Percentiles rank a stretch among this genome's conserved stretches.
These are phyloP conservation scores for Talaromyces sp. DNA, from an alignment of 2,329 filamentous ascomycete species.

Conservation along the genomic window DNA sequence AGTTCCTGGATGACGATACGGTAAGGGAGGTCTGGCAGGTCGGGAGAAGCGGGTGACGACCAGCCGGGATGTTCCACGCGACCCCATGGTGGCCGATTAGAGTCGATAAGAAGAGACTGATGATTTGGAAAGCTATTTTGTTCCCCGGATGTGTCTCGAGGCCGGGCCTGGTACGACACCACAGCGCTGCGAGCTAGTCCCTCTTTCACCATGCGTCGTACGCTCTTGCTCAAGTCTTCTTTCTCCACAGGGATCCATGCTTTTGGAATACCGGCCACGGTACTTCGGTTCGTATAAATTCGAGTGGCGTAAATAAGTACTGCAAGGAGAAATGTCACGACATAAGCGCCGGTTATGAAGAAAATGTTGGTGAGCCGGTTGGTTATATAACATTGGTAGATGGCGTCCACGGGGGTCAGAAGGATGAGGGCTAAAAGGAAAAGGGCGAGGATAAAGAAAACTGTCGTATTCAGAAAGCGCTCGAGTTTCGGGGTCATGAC, in stretches of 20 bases:
- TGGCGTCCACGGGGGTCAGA: slow-evolving; percentile 77
- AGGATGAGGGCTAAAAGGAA: slow-evolving; percentile 73
- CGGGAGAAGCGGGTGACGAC: slow-evolving; percentile 75
- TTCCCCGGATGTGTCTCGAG: slow-evolving; percentile 60
- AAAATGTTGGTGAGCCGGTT: slow-evolving; percentile 77
- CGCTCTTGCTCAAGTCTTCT: slow-evolving; percentile 74
- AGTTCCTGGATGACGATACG: slow-evolving; percentile 78
- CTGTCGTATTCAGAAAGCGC: slow-evolving; percentile 76
- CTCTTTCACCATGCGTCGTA: slow-evolving; percentile 74
- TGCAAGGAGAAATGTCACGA: slow-evolving; percentile 70
- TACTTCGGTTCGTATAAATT: slow-evolving; percentile 82
- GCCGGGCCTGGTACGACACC: slow-evolving; percentile 76
- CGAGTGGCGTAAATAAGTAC: slow-evolving; percentile 77
- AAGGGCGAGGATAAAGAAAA: slow-evolving; percentile 76
- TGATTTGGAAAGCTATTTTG: slow-evolving; percentile 31
- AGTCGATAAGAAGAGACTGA: slow-evolving; percentile 36
- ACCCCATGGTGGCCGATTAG: slow-evolving; percentile 69
- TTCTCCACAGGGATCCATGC: slow-evolving; percentile 83
- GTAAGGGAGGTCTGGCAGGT: slow-evolving; percentile 82
- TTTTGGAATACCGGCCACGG: slow-evolving; percentile 82
- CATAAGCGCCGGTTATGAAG: slow-evolving; percentile 74
- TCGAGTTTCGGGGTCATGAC: slow-evolving; percentile 57
- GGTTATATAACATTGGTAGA: slow-evolving; percentile 73
- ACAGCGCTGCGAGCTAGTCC: slow-evolving; percentile 75
- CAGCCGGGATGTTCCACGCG: slow-evolving; percentile 85